A percentile compares a stretch with the other conserved stretches of the same genome.
Conservation (phyloP, 169 alveolate genomes). For the Babesia gibsoni region DNA sequence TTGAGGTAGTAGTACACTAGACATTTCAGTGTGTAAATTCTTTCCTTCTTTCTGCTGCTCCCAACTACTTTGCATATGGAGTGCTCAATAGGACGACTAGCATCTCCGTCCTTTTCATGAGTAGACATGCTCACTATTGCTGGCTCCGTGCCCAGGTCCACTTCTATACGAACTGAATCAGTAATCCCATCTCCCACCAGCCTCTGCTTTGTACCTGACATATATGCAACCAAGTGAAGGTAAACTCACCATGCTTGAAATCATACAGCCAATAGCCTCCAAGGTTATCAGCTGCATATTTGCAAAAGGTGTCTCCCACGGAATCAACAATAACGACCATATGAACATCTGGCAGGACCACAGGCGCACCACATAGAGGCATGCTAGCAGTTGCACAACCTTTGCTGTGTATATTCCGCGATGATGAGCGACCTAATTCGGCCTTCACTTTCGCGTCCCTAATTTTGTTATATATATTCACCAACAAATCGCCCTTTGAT, state of each 20-base stretch:
- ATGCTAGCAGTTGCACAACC: no score
- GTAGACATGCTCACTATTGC: background rate
- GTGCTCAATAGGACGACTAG: constrained; percentile 35
- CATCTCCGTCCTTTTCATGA: background rate
- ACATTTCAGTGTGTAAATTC: constrained; percentile 22
- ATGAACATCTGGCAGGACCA: constrained; percentile 30
- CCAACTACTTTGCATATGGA: constrained; percentile 49
- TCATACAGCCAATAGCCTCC: constrained; percentile 50
- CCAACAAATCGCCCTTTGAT: background rate
- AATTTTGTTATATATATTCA: background rate
- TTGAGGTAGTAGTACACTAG: constrained; percentile 39
- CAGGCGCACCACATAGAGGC: no score
- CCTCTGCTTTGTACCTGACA: constrained; percentile 41
- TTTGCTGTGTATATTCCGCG: no score
- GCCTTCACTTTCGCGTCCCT: background rate
- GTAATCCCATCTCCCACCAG: constrained; percentile 44
- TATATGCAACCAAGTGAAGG: background rate
- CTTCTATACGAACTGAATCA: constrained; percentile 57
- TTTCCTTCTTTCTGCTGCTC: constrained; percentile 23
- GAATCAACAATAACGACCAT: constrained; percentile 29
- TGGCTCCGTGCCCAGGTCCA: constrained; percentile 28
- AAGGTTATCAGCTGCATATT: constrained; percentile 28
- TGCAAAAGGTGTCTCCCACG: constrained; percentile 19
- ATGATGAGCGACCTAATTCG: no score
- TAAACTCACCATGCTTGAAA: constrained; percentile 7